These are phyloP conservation scores for Alternaria triticina DNA, from an alignment of 2,329 filamentous ascomycete genomes.

Conservation along the genomic window DNA sequence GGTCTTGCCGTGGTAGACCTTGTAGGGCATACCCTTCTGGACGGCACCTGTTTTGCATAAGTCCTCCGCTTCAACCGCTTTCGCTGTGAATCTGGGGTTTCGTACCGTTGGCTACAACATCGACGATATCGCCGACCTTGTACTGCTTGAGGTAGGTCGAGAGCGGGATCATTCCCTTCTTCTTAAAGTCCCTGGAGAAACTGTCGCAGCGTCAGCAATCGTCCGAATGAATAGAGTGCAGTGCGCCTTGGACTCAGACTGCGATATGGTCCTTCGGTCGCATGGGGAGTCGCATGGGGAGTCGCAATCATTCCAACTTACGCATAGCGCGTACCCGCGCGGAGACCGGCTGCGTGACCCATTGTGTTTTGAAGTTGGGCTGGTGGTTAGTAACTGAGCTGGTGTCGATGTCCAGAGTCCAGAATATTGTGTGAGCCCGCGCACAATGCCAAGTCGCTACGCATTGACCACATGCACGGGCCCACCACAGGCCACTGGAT, in stretches of 20 bases:
- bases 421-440: too few relatives aligned
- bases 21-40: slow-evolving; percentile 82
- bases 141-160: slow-evolving; percentile 95
- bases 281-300: slow-evolving; percentile 2
- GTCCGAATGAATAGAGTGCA: neutral
- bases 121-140: slow-evolving; percentile 98
- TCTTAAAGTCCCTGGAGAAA: slow-evolving; percentile 91
- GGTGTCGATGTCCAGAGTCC: too few relatives aligned
- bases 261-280: neutral
- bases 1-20: slow-evolving; percentile 97
- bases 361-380: slow-evolving; percentile 50
- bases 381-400: slow-evolving; percentile 24
- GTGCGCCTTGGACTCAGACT: neutral
- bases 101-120: slow-evolving; percentile 98
- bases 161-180: slow-evolving; percentile 92
- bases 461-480: too few relatives aligned
- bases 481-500: neutral
- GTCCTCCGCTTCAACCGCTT: slow-evolving; percentile 16
- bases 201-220: slow-evolving; percentile 34
- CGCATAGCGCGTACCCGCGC: slow-evolving; percentile 53
- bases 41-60: slow-evolving; percentile 44
- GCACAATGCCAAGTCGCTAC: too few relatives aligned
- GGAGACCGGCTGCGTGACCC: slow-evolving; percentile 60
- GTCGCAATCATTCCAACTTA: slow-evolving; percentile 25
- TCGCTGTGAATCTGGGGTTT: slow-evolving; percentile 48